These are phyloP conservation scores for Chamaecrista fasciculata DNA, from an alignment of 306 rosid species.

Conservation along the genomic window DNA sequence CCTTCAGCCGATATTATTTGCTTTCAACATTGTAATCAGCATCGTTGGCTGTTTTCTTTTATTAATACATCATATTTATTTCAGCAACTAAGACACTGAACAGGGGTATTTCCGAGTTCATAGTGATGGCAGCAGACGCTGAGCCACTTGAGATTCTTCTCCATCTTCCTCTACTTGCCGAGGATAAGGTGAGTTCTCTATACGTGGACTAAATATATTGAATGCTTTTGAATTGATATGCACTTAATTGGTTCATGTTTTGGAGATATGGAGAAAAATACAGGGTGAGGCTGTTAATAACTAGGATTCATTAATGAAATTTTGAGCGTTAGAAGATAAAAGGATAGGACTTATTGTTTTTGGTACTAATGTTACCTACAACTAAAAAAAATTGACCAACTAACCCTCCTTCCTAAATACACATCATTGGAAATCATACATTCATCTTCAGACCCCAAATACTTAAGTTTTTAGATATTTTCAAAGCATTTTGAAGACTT, in stretches of 20 bases:
- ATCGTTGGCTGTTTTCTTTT: background rate
- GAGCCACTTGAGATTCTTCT: slow-evolving; percentile 94
- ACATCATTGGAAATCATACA: too few species aligned
- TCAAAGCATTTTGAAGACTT: too few species aligned
- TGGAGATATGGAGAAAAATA: background rate
- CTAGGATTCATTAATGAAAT: background rate
- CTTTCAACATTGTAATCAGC: background rate
- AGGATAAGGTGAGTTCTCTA: slow-evolving; percentile 65
- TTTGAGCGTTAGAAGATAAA: background rate
- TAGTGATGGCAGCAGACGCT: slow-evolving; percentile 87
- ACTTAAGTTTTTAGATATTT: too few species aligned
- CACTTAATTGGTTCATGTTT: background rate
- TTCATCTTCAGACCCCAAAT: too few species aligned
- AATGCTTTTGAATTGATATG: background rate
- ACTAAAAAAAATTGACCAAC: too few species aligned
- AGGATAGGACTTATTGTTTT: too few species aligned
- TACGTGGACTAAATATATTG: too few species aligned
- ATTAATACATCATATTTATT: background rate
- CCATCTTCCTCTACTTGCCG: slow-evolving; percentile 83
- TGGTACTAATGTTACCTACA: too few species aligned
- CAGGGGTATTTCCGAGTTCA: slow-evolving; percentile 83
- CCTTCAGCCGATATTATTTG: background rate
- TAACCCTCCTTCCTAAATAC: too few species aligned
- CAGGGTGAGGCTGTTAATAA: background rate
- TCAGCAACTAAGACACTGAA: slow-evolving; percentile 88